Evolutionary conservation across 2,329 filamentous ascomycete species (phyloP).

Genomic region (Furcasterigmium sp.): DNA sequence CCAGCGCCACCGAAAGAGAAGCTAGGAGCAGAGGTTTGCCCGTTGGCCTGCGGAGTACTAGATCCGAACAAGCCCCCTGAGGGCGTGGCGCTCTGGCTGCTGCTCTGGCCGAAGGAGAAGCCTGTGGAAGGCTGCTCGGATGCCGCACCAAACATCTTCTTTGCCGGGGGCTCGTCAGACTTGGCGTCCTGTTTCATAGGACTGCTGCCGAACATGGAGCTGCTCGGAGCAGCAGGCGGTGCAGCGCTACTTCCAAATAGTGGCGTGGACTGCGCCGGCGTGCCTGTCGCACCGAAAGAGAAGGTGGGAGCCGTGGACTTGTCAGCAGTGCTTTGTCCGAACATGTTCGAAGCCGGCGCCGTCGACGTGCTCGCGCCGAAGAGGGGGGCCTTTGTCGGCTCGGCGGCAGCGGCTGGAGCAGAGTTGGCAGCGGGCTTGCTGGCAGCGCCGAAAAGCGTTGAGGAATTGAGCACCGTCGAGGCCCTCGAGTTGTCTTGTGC

Average conservation of each 20-base stretch:
- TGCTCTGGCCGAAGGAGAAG: conserved; percentile 20
- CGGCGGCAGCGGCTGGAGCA: conserved; percentile 11
- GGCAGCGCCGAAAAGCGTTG: conserved; percentile 31
- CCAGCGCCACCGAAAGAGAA: conserved; percentile 17
- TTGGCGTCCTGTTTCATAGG: conserved; percentile 35
- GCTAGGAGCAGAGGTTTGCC: conserved; percentile 17
- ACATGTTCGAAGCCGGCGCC: conserved; percentile 18
- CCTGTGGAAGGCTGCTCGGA: conserved; percentile 19
- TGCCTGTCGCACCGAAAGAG: conserved; percentile 22
- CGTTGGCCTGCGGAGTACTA: conserved; percentile 6
- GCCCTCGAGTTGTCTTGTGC: conserved; percentile 7
- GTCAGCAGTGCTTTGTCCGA: conserved; percentile 16
- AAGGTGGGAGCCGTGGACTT: conserved; percentile 21
- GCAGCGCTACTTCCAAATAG: conserved; percentile 22
- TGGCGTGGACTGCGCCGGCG: conserved; percentile 22
- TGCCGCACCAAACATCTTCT: conserved; percentile 29
- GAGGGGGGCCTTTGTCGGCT: conserved; percentile 7
- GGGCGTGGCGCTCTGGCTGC: conserved; percentile 9
- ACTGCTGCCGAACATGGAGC: conserved; percentile 32
- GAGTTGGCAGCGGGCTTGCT: conserved; percentile 24
- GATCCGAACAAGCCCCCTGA: conserved; percentile 8
- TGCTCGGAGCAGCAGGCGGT: conserved; percentile 20
- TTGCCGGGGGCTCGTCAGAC: conserved; percentile 23
- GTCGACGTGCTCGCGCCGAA: conserved; percentile 17
- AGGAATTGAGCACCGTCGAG: conserved; percentile 20